Conservation (phyloP, 441 rosid genomes). For the Pelargonium australe region DNA sequence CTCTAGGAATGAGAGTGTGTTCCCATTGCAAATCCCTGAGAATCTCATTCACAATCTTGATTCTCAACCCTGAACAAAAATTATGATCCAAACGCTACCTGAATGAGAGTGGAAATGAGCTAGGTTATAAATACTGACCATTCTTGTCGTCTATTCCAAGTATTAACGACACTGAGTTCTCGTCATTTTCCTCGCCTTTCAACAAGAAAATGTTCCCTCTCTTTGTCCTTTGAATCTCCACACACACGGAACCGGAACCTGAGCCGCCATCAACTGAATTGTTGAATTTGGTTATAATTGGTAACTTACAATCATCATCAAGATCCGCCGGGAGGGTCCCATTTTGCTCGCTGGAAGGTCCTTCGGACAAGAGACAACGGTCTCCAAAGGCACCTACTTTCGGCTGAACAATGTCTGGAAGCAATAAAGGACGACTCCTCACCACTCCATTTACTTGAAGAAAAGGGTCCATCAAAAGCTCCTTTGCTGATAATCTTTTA, state of each 20-base stretch:
- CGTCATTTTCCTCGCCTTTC: background rate
- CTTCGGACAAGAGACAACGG: background rate
- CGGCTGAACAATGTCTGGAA: background rate
- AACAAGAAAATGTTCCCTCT: constrained; percentile 1
- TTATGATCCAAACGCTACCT: too few relatives aligned
- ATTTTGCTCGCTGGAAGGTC: background rate
- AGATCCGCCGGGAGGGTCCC: background rate
- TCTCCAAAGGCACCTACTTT: background rate
- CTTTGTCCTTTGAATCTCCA: background rate
- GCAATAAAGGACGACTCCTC: background rate
- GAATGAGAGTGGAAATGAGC: background rate
- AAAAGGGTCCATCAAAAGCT: constrained; percentile 74
- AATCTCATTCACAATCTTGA: too few relatives aligned
- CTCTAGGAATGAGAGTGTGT: too few relatives aligned
- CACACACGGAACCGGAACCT: background rate
- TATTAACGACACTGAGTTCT: background rate
- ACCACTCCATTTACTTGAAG: constrained; percentile 40
- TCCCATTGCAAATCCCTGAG: too few relatives aligned
- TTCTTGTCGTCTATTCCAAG: background rate
- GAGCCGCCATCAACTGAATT: background rate
- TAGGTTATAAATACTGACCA: background rate
- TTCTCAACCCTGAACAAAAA: too few relatives aligned
- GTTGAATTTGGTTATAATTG: background rate
- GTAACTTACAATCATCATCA: background rate
- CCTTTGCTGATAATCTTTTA: constrained; percentile 73